Evolutionary conservation across 345 rosid species (phyloP).

Genomic region (Geranium brycei): DNA sequence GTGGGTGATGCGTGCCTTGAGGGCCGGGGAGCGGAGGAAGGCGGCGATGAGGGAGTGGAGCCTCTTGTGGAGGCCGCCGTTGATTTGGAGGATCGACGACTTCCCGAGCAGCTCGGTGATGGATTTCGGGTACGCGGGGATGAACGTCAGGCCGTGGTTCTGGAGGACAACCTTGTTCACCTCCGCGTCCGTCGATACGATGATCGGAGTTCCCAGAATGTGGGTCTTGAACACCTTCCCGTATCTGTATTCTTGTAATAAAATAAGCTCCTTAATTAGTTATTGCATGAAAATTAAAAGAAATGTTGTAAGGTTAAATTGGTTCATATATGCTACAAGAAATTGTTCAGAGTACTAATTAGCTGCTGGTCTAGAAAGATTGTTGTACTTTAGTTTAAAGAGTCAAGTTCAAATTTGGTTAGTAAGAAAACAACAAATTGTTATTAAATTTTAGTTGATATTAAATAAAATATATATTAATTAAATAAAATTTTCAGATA

Average conservation of each 20-base stretch:
- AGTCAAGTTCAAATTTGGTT: no score
- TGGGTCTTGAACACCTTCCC: conserved; percentile 86
- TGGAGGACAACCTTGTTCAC: conserved; percentile 82
- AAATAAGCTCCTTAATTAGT: no score
- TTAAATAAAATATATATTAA: no score
- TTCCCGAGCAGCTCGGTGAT: conserved; percentile 56
- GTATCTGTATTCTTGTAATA: conserved; percentile 23
- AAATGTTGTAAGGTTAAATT: no score
- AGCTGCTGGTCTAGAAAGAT: no score
- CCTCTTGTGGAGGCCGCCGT: conserved; percentile 59
- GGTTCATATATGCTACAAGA: no score
- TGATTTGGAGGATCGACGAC: conserved; percentile 65
- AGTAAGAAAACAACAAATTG: no score
- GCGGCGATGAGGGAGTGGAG: conserved; percentile 64
- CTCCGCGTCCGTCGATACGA: conserved; percentile 81
- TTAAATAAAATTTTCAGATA: no score
- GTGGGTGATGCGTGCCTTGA: conserved; percentile 50
- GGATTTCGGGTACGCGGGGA: conserved; percentile 91
- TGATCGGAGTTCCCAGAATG: conserved; percentile 81
- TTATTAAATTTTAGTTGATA: no score
- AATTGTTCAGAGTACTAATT: no score
- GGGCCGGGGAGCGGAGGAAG: conserved; percentile 64
- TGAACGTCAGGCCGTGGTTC: conserved; percentile 61
- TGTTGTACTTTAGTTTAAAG: no score
- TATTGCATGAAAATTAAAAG: no score